Percentiles rank a stretch among this genome's conserved stretches.
These are phyloP conservation scores for Candida gorgasii DNA, from an alignment of 805 yeast species.

Conservation along the genomic window DNA sequence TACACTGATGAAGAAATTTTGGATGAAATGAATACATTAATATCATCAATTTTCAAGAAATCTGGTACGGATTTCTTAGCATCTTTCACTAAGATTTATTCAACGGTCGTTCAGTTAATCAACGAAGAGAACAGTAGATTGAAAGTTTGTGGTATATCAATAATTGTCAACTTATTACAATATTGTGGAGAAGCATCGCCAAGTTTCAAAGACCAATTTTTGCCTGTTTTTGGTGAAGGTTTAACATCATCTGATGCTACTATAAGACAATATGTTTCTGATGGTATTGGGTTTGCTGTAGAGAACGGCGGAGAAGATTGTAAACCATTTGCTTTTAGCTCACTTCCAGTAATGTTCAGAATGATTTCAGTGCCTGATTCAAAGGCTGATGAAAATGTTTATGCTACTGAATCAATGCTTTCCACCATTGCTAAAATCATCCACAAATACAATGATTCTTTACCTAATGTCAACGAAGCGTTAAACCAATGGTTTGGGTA, in stretches of 20 bases:
- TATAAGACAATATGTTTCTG: conserved; percentile 85
- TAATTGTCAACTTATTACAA: conserved; percentile 79
- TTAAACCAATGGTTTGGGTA: conserved; percentile 76
- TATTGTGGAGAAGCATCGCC: conserved; percentile 70
- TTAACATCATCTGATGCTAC: conserved; percentile 66
- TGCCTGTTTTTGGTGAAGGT: conserved; percentile 64
- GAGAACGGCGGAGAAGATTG: conserved; percentile 69
- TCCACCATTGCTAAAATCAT: conserved; percentile 84
- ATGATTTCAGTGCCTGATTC: conserved; percentile 78
- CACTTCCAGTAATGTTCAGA: conserved; percentile 74
- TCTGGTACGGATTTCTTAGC: conserved; percentile 59
- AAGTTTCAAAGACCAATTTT: conserved; percentile 63
- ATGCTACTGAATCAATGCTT: conserved; percentile 84
- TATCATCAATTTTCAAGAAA: conserved; percentile 69
- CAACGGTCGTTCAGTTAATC: conserved; percentile 61
- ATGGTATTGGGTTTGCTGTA: conserved; percentile 83
- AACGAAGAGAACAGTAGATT: conserved; percentile 67
- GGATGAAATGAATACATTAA: conserved; percentile 78
- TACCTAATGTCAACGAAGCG: conserved; percentile 64
- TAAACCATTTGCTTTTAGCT: conserved; percentile 61
- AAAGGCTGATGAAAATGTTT: conserved; percentile 77
- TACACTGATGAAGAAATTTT: conserved; percentile 90
- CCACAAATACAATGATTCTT: conserved; percentile 55
- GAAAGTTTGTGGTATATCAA: conserved; percentile 75
- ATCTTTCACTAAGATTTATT: conserved; percentile 63